These are phyloP conservation scores for Dactylonectria macrodidyma DNA, from an alignment of 2,329 filamentous ascomycete genomes.

Conservation along the genomic window DNA sequence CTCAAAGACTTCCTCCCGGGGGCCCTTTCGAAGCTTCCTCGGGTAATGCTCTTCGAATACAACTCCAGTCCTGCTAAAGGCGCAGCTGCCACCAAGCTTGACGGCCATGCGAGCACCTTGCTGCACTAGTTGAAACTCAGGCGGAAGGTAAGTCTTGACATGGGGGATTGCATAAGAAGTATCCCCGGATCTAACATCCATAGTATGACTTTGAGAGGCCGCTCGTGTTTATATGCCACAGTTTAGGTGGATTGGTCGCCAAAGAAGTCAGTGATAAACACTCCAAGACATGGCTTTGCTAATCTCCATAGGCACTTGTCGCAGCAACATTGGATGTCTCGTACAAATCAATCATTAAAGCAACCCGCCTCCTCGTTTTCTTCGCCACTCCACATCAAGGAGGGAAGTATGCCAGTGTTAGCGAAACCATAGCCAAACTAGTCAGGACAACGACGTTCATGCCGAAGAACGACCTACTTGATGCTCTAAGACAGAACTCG, in stretches of 20 bases:
- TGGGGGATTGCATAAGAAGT: neutral
- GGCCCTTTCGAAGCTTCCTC: neutral
- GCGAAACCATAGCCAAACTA: neutral
- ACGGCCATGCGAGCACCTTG: neutral
- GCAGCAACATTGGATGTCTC: neutral
- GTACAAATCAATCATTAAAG: neutral
- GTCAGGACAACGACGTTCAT: neutral
- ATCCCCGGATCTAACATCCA: neutral
- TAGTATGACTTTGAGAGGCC: neutral
- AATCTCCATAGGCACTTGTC: neutral
- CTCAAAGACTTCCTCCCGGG: neutral
- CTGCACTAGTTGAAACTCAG: neutral
- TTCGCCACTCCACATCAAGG: neutral
- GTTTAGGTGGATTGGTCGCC: neutral
- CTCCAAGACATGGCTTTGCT: neutral
- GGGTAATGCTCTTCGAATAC: conserved; percentile 1
- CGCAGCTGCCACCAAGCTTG: neutral
- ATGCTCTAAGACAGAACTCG: neutral
- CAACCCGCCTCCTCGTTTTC: conserved; percentile 2
- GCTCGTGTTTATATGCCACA: neutral
- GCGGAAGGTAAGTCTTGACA: neutral
- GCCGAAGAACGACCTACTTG: conserved; percentile 1
- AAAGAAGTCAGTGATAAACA: conserved; percentile 1
- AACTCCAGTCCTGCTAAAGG: neutral
- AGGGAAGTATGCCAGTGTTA: conserved; percentile 1